Evolutionary conservation across 768 basidiomycete species (phyloP).

Genomic region (Hydnomerulius pinastri): DNA sequence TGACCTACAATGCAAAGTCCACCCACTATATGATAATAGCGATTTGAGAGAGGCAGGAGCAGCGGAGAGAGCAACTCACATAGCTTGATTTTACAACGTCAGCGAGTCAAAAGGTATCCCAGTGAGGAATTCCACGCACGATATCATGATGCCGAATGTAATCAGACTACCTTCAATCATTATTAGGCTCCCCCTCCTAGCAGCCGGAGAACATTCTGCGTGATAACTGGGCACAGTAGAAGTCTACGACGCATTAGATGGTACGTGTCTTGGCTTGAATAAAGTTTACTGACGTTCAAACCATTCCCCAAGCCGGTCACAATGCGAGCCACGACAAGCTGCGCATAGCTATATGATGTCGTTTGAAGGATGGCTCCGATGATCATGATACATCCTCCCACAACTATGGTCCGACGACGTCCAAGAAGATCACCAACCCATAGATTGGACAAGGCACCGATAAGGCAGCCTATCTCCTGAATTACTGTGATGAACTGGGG

Average conservation of each 20-base stretch:
- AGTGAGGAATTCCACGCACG: constrained; percentile 39
- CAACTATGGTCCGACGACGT: constrained; percentile 55
- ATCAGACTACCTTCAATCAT: constrained; percentile 68
- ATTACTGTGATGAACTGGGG: neutral
- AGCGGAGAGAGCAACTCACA: constrained; percentile 3
- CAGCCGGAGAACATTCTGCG: constrained; percentile 64
- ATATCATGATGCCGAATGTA: constrained; percentile 63
- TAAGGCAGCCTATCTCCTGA: constrained; percentile 65
- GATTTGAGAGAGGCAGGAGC: neutral
- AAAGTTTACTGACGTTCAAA: constrained; percentile 44
- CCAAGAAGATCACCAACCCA: constrained; percentile 63
- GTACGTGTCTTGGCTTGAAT: neutral
- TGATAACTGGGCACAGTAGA: constrained; percentile 68
- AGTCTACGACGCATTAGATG: constrained; percentile 39
- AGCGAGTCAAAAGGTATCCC: neutral
- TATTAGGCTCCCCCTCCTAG: constrained; percentile 59
- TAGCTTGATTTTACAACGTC: constrained; percentile 7
- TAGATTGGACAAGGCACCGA: constrained; percentile 63
- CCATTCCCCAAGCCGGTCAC: constrained; percentile 69
- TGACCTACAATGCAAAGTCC: constrained; percentile 57
- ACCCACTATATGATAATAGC: constrained; percentile 47
- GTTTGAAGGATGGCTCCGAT: constrained; percentile 63
- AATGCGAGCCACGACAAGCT: constrained; percentile 62
- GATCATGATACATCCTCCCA: constrained; percentile 62
- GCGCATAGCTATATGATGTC: constrained; percentile 56